Base-by-base conservation (phyloP, 2,329 filamentous ascomycete species). In the Trichoderma sp. region DNA sequence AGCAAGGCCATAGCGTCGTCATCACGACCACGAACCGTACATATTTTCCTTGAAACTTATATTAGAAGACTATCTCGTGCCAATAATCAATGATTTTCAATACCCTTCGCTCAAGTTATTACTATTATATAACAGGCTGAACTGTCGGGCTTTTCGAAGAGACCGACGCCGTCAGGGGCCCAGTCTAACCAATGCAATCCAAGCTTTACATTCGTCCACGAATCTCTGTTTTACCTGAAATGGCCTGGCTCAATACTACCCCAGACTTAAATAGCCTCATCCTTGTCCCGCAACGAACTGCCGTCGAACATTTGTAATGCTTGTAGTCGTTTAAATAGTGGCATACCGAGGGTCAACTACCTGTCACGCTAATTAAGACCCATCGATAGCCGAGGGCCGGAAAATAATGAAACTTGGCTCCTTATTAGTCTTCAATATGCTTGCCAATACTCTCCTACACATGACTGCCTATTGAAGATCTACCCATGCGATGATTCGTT, bases 21-120 rank as follows among this genome's bases (percentile, higher is more conserved):
- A 51, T 24, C 43, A 51, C n/a, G 4, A 11, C 18, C 7, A n/a
- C 18, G 18, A 47, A n/a, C 9, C n/a, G 9, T 21, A 21, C 9
- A 51, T 21, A 6, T 12, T 24, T 6, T 4, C 39, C 14, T 21
- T n/a, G 18, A 11, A 21, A n/a, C 7, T 21, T 21, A 21, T 39
- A 39, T 4, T 21, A 51, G 4, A 51, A 24, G n/a, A 5, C n/a
- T 21, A 21, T 0, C 21, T 21, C 0, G n/a, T 21, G 9, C 21
- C 43, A 2, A 51, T 11, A 3, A 0, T 12, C 1, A 7, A 39
- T 4, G 0, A 2, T 12, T 51, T 51, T n/a, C 4, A 12, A 51
- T 3, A 3, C 0, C 58, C 36, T 21, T 34, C 5, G 11, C n/a
- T 60, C 1, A 6, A 32, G 0, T 32, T 14, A 36, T 1, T 6